A percentile compares a stretch with the other conserved stretches of the same genome.
Evolutionary conservation across 345 rosid genomes (phyloP).

Genomic region (Leavenworthia alabamica): DNA sequence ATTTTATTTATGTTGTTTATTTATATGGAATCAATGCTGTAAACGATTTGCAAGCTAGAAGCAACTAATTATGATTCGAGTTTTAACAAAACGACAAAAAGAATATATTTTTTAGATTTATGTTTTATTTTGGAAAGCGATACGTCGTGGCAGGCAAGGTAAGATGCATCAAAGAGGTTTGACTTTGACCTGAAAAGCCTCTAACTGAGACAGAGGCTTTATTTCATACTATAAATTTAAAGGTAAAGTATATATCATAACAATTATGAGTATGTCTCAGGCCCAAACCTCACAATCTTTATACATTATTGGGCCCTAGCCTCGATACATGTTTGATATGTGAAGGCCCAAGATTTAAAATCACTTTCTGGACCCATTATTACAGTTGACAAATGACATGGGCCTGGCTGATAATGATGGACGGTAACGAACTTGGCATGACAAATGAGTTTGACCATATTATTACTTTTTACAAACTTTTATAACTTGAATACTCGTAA

Average conservation of each 20-base stretch:
- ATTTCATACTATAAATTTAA: not conserved
- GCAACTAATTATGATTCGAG: no score
- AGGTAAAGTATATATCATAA: not conserved
- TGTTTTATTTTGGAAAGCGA: no score
- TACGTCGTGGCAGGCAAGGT: no score
- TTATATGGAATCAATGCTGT: slow-evolving; percentile 13
- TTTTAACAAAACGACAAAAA: not conserved
- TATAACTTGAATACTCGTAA: not conserved
- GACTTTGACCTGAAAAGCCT: no score
- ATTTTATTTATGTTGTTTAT: not conserved
- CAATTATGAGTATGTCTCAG: not conserved
- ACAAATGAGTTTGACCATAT: slow-evolving; percentile 24
- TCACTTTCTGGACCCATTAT: not conserved
- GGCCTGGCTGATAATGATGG: slow-evolving; percentile 30
- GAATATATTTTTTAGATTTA: not conserved
- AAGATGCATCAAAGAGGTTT: no score
- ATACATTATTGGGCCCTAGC: not conserved
- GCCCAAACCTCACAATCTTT: not conserved
- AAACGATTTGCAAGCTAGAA: no score
- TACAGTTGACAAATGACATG: slow-evolving; percentile 21
- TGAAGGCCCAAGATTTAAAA: not conserved
- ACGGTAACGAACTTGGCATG: slow-evolving; percentile 31
- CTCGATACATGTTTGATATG: not conserved
- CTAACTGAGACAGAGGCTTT: no score
- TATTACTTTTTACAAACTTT: not conserved